Base-by-base conservation (phyloP, 2,329 filamentous ascomycete species). In the Cucurbitaria berberidis region DNA sequence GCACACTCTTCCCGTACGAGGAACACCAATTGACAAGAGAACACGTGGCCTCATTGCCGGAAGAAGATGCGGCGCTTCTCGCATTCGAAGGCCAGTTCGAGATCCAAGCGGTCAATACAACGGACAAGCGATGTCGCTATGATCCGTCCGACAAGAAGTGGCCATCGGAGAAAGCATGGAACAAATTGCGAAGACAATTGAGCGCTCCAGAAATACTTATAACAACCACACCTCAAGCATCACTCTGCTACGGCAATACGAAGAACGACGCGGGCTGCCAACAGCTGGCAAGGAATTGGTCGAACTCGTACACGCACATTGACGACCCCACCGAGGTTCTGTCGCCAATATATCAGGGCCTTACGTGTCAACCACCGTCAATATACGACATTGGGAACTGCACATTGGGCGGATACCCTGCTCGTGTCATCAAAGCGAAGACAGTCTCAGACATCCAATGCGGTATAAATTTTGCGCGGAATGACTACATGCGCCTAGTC, bases 391-490 rank as follows among this genome's bases (percentile, higher is more conserved):
- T 59, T n/a, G 55, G 45, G 8, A 60, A 49, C 13, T 71, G 67
- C 34, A 65, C 64, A 15, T 19, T 68, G 3, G 68, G 68, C 19
- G 67, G 57, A n/a, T 71, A 62, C 27, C 68, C 68, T 9, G 55
- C 61, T 0, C 69, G 67, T 44, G 66, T 65, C 0, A 41, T 71
- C 24, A 67, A 66, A 9, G 63, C 56, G 13, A 60, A 53, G 3
- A 66, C 50, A 3, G 67, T 69, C 3, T 41, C 64, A 1, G 60
- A 72, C 29, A 66, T 72, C 1, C 67, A 70, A 36, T 48, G 63
- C 8, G 62, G 53, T 1, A 62, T 72, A 44, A 70, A 70, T 39
- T 74, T 74, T 49, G 70, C 63, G 0, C 49, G 62, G 0, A 61
- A 63, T 5, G 42, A 67, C 35, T 58, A 66, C 13, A 21, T 74